Base-by-base conservation (phyloP, 768 basidiomycete species). In the Cystobasidium onofrii region DNA sequence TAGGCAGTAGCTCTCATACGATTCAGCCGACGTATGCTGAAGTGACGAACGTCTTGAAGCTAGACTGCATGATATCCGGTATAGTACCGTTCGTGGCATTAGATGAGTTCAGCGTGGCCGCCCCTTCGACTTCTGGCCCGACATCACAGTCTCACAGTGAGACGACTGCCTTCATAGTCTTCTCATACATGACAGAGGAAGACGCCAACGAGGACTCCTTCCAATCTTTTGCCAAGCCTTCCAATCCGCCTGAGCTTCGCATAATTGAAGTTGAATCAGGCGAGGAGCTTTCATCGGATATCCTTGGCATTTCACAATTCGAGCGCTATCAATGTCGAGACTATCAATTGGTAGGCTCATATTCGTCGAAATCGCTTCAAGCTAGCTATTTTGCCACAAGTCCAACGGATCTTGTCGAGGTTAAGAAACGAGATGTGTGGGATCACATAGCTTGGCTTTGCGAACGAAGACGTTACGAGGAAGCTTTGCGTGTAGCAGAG, bases 21-120 rank as follows among this genome's bases (percentile, higher is more conserved):
- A 34, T 39, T 29, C 10, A 89, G 44, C 84, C 86, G 63, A 62
- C 74, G 72, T 81, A 87, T 44, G 91, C 91, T 65, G 95, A 97
- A 78, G 89, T 97, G 76, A 92, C 90, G 0, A 90, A 90, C 1
- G 88, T 91, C 46, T 92, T 97, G 81, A 89, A 92, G 79, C 84
- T 98, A 57, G 96, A 98, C 80, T 92, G 90, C 80, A 94, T 96
- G 91, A 87, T 98, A 46, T 86, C 93, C 0, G 94, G 94, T 25
- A 87, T 99, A 71, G 86, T 89, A 1, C 89, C 91, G 4, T 90
- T 31, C 36, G 72, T 78, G 75, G 80, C 78, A 12, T 13, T 60
- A 15, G 57, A 60, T 29, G 57, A 60, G 12, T 60, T 60, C 57
- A 60, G 57, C 57, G 57, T 60, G 2, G 57, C 29, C 13, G 2